These are phyloP conservation scores for Xylaria sp. DNA, from an alignment of 2,329 filamentous ascomycete genomes.

Conservation along the genomic window DNA sequence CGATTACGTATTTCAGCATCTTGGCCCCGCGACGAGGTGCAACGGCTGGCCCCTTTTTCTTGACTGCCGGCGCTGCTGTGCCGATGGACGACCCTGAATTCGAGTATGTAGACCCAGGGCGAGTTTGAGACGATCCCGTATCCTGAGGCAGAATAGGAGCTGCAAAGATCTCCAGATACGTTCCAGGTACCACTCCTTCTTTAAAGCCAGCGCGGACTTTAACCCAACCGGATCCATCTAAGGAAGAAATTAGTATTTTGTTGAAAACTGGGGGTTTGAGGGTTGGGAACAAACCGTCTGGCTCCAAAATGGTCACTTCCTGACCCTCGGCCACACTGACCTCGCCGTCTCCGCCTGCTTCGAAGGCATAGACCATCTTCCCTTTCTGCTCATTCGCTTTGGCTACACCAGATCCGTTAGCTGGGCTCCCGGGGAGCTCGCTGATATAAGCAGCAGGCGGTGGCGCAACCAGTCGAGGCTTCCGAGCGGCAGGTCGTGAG, in stretches of 20 bases:
- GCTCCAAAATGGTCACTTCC: slow-evolving; percentile 81
- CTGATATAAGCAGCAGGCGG: slow-evolving; percentile 85
- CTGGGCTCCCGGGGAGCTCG: slow-evolving; percentile 66
- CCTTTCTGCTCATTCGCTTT: slow-evolving; percentile 70
- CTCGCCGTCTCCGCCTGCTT: slow-evolving; percentile 83
- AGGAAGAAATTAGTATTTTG: slow-evolving; percentile 48
- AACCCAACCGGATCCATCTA: slow-evolving; percentile 93
- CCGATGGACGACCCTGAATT: slow-evolving; percentile 77
- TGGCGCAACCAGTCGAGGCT: slow-evolving; percentile 84
- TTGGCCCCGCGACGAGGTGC: slow-evolving; percentile 91
- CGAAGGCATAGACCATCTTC: slow-evolving; percentile 91
- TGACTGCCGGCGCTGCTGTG: slow-evolving; percentile 58
- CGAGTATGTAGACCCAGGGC: slow-evolving; percentile 81
- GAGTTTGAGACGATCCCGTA: slow-evolving; percentile 58
- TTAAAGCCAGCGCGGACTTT: slow-evolving; percentile 80
- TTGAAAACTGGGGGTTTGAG: too few relatives aligned
- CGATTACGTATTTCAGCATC: slow-evolving; percentile 93
- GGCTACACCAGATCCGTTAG: slow-evolving; percentile 55
- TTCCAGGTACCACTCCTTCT: slow-evolving; percentile 87
- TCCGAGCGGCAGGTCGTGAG: slow-evolving; percentile 64
- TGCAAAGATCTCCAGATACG: slow-evolving; percentile 78
- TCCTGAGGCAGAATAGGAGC: slow-evolving; percentile 59
- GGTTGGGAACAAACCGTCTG: slow-evolving; percentile 78
- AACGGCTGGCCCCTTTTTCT: slow-evolving; percentile 92
- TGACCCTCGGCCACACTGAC: slow-evolving; percentile 81